These are phyloP conservation scores for Nepenthes alata DNA, from an alignment of 179 eudicot genomes.

Conservation along the genomic window DNA sequence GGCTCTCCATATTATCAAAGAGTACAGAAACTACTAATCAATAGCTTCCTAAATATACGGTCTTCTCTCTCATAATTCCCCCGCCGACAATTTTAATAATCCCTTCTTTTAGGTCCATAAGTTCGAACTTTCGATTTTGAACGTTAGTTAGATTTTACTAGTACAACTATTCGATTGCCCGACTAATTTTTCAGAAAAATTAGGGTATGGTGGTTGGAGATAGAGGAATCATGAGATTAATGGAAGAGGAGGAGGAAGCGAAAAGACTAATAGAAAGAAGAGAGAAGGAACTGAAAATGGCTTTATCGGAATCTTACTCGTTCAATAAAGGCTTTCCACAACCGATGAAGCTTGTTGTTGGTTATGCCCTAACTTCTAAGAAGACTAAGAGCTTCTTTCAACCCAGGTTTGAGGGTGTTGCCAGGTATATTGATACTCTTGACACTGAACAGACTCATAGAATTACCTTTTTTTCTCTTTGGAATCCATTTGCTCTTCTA, in stretches of 20 bases:
- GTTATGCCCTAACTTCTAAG: slow-evolving; percentile 69
- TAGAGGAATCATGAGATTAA: slow-evolving; percentile 18
- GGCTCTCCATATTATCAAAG: too few species aligned
- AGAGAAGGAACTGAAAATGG: slow-evolving; percentile 8
- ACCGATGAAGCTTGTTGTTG: slow-evolving; percentile 42
- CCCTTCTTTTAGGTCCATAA: too few species aligned
- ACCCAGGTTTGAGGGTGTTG: slow-evolving; percentile 54
- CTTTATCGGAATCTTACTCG: slow-evolving; percentile 4
- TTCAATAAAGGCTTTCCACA: slow-evolving; percentile 22
- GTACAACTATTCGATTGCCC: too few species aligned
- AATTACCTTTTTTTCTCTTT: too few species aligned
- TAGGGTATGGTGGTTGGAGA: slow-evolving; percentile 24
- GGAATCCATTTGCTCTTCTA: too few species aligned
- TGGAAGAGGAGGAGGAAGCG: slow-evolving; percentile 17
- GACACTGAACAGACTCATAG: background rate
- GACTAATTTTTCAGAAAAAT: background rate
- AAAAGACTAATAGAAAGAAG: slow-evolving; percentile 7
- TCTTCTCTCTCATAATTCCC: too few species aligned
- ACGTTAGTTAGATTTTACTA: background rate
- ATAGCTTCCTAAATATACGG: too few species aligned
- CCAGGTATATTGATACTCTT: slow-evolving; percentile 27
- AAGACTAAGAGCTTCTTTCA: slow-evolving; percentile 60
- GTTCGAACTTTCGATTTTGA: background rate
- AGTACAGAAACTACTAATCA: too few species aligned
- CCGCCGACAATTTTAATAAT: too few species aligned